Evolutionary conservation across 75 land plant genomes (phyloP).

Genomic region (Pseudotsuga menziesii): DNA sequence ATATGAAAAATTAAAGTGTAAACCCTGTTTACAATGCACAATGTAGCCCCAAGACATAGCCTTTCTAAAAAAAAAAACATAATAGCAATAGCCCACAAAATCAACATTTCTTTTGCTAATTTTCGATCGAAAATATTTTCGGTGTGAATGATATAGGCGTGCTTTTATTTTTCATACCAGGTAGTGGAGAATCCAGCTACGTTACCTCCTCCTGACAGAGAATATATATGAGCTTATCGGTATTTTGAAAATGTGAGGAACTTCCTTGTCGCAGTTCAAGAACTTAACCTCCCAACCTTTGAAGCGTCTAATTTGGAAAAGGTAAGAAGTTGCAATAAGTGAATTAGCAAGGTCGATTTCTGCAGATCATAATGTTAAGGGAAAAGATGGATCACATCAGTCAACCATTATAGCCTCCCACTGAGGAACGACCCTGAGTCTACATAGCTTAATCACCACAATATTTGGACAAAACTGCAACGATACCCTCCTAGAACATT

Average conservation of each 20-base stretch:
- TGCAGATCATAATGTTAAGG: background rate
- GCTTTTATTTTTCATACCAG: conserved; percentile 18
- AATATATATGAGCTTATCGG: conserved; percentile 73
- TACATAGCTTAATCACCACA: too few species aligned
- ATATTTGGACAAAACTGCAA: too few species aligned
- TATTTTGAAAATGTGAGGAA: conserved; percentile 91
- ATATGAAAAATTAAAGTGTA: too few species aligned
- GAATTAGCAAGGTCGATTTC: background rate
- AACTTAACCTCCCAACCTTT: conserved; percentile 68
- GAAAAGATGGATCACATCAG: too few species aligned
- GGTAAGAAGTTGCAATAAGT: conserved; percentile 20
- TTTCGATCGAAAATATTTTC: too few species aligned
- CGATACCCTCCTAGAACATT: too few species aligned
- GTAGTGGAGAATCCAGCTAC: conserved; percentile 66
- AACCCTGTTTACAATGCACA: too few species aligned
- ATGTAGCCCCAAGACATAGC: too few species aligned
- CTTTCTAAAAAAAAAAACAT: too few species aligned
- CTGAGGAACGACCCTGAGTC: background rate
- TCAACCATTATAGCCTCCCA: conserved; percentile 72
- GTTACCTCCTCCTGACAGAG: conserved; percentile 47
- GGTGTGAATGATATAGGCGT: too few species aligned
- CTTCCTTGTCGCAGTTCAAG: conserved; percentile 75
- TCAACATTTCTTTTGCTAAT: too few species aligned
- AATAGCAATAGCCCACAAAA: too few species aligned
- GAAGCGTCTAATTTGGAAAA: conserved; percentile 82